Percentiles rank a stretch among this genome's conserved stretches.
These are phyloP conservation scores for Solanum raphanifolium DNA, from an alignment of 257 asterid genomes.

Conservation along the genomic window DNA sequence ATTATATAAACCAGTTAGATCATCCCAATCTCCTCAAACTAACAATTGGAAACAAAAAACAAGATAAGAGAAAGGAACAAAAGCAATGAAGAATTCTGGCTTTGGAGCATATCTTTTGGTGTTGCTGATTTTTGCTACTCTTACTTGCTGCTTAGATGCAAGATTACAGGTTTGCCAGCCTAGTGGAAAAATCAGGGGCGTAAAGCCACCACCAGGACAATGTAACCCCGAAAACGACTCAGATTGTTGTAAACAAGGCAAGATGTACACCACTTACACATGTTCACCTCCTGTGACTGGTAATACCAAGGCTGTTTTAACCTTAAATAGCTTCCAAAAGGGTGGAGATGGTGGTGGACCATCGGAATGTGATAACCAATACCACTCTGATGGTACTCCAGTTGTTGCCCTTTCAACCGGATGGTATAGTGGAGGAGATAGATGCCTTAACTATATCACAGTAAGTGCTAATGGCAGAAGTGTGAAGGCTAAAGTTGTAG, in stretches of 20 bases:
- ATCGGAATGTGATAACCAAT: slow-evolving; percentile 25
- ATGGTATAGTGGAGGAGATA: slow-evolving; percentile 22
- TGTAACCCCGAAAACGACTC: slow-evolving; percentile 30
- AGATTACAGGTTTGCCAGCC: slow-evolving; percentile 17
- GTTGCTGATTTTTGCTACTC: not conserved
- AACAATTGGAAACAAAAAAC: not conserved
- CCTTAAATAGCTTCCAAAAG: slow-evolving; percentile 28
- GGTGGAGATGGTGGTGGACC: slow-evolving; percentile 39
- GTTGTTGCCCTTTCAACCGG: slow-evolving; percentile 31
- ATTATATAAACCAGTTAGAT: not conserved
- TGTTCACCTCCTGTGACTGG: slow-evolving; percentile 20
- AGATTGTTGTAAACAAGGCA: slow-evolving; percentile 19
- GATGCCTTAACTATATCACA: slow-evolving; percentile 15
- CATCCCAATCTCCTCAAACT: not conserved
- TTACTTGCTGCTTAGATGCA: not conserved
- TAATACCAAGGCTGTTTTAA: slow-evolving; percentile 21
- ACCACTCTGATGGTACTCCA: slow-evolving; percentile 24
- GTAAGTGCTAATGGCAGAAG: slow-evolving; percentile 21
- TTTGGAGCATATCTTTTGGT: not conserved
- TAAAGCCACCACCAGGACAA: slow-evolving; percentile 30
- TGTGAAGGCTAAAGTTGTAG: slow-evolving; percentile 27
- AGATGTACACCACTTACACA: slow-evolving; percentile 23
- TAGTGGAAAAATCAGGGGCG: slow-evolving; percentile 20
- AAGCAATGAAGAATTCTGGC: not conserved
- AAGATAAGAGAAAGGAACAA: not conserved